Evolutionary conservation across 768 basidiomycete genomes (phyloP), one percentile per base, ranked within the genome.

Genomic region (Russula sp.): DNA sequence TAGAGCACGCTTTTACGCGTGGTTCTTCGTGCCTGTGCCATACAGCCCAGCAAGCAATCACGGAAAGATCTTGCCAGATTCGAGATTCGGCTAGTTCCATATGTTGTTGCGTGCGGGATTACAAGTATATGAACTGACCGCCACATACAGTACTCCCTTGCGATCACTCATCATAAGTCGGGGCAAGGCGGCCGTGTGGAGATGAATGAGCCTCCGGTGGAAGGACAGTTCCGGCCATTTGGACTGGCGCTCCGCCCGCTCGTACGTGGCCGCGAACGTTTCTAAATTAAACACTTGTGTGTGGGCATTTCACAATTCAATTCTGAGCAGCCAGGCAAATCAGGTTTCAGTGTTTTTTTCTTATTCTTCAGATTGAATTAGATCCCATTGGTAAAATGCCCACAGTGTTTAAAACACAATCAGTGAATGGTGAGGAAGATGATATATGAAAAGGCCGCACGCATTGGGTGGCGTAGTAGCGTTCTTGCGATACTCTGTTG

Each of bases 11-110:
- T 29, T 29, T 29, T 29, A 29, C 25, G 25, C 25, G 10, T 38
- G 10, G 5, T 18, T 54, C 53, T 51, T 51, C 32, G 48, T 58
- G 39, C 58, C 58, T 58, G 32, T 50, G 14, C n/a, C 48, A 51
- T 50, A n/a, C 25, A n/a, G n/a, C 25, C 2, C 25, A 29, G 25
- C 25, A 29, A 3, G 2, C 1, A 29, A 29, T 29, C 25, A 29
- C 25, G 25, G 25, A 29, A 41, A 53, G 38, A 54, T 60, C 35
- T 29, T 16, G 25, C 25, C 32, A 22, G 25, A 29, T 29, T 29
- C 25, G 25, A 55, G 22, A 35, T 34, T 36, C 53, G 32, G 32
- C 11, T 34, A 35, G 20, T 58, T 50, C 39, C 18, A 13, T 41
- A n/a, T 16, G 39, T 22, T 58, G n/a, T n/a, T n/a, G n/a, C n/a